Evolutionary conservation across 164 flowering plant species (phyloP), one percentile per base, ranked within the genome.

Genomic region (Tetrastigma voinierianum): DNA sequence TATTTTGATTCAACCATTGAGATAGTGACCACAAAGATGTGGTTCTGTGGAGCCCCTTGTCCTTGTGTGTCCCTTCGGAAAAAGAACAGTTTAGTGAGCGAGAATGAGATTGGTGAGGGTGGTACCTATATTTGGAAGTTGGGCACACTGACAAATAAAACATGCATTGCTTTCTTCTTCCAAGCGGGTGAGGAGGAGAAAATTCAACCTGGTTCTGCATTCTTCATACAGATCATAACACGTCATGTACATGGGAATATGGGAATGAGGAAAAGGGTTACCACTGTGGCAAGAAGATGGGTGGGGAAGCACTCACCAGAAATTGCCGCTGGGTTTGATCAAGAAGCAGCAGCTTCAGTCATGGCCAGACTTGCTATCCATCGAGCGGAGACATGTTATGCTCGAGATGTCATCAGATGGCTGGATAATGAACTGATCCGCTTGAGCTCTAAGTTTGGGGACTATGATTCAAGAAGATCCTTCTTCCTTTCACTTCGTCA

Each of bases 251-350:
- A 78, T 58, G 87, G 91, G 18, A 81, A 76, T 73, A 81, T 75
- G 72, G 87, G 83, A 25, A 49, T 83, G 15, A 81, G 93, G 52
- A 90, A 83, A 68, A 84, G 98, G 64, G 98, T 94, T 66, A 88
- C 89, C 9, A 91, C 97, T 44, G 91, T 78, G 21, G 96, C 98
- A 15, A 87, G 98, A 82, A 86, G 98, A 78, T 94, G 96, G 96
- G 93, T 81, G 25, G 87, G 71, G 45, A 68, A 65, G 9, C 69
- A 82, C 47, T 86, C 93, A 19, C 86, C 91, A 10, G 98, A 90
- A 70, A 81, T 91, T 18, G 75, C 87, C 43, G 71, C 87, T 25
- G 96, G 98, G 8, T 95, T 95, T 69, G 98, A 95, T 76, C 98
- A 95, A 74, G 97, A 95, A 81, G 84, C 97, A 44, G 98, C 98